Evolutionary conservation across 2,329 filamentous ascomycete genomes (phyloP).

Genomic region (Venturia carpophila): DNA sequence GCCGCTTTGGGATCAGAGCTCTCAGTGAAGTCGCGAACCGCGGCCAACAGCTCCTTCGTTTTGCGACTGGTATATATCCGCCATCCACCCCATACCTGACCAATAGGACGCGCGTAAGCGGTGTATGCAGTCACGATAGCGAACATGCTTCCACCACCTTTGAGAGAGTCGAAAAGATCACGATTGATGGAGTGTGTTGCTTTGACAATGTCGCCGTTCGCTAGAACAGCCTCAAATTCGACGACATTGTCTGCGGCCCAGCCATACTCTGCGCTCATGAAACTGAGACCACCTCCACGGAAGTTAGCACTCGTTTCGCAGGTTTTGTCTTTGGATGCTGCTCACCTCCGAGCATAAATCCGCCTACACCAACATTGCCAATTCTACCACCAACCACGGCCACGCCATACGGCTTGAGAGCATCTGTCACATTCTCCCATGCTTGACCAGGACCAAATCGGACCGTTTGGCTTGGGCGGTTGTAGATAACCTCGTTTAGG

Average conservation of each 20-base stretch:
- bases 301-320: constrained; percentile 17
- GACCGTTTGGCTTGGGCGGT: constrained; percentile 28
- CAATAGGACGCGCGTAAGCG: neutral
- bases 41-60: constrained; percentile 38
- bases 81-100: constrained; percentile 41
- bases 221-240: constrained; percentile 42
- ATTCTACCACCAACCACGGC: constrained; percentile 28
- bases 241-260: constrained; percentile 42
- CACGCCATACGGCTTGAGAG: constrained; percentile 29
- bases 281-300: constrained; percentile 32
- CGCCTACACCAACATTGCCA: constrained; percentile 20
- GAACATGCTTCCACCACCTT: constrained; percentile 38
- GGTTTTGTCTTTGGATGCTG: constrained; percentile 21
- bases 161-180: constrained; percentile 37
- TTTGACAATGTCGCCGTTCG: constrained; percentile 39
- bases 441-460: constrained; percentile 34
- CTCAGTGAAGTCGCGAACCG: constrained; percentile 49
- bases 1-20: constrained; percentile 53
- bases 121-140: constrained; percentile 38
- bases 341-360: constrained; percentile 16
- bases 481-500: constrained; percentile 31
- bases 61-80: constrained; percentile 34
- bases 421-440: constrained; percentile 34
- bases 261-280: constrained; percentile 44
- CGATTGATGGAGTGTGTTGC: constrained; percentile 33